These are phyloP conservation scores for Henckelia pumila DNA, from an alignment of 257 asterid species.

Conservation along the genomic window DNA sequence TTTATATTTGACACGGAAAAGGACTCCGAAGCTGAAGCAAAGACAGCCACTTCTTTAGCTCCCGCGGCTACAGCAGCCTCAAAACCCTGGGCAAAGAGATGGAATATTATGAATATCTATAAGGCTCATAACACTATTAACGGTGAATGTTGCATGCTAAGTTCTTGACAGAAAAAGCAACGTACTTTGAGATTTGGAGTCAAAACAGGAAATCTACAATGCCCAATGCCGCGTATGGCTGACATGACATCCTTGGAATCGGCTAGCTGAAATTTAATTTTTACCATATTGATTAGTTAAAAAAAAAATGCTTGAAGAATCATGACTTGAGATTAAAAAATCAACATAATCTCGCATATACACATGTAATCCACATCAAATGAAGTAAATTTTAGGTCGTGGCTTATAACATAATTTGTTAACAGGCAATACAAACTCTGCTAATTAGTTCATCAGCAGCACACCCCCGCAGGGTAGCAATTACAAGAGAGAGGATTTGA, in stretches of 20 bases:
- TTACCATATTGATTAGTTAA: constrained; percentile 16
- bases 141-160: constrained; percentile 1
- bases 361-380: constrained; percentile 3
- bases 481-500: neutral
- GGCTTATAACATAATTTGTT: neutral
- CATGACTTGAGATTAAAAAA: constrained; percentile 5
- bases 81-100: constrained; percentile 58
- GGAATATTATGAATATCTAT: constrained; percentile 2
- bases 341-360: neutral
- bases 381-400: neutral
- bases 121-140: constrained; percentile 3
- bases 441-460: neutral
- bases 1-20: constrained; percentile 78
- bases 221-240: constrained; percentile 57
- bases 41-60: constrained; percentile 90
- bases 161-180: constrained; percentile 8
- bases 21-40: constrained; percentile 94
- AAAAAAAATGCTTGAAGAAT: constrained; percentile 23
- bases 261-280: constrained; percentile 61
- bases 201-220: constrained; percentile 73
- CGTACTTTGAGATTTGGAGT: constrained; percentile 84
- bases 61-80: constrained; percentile 83
- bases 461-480: neutral
- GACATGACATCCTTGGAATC: constrained; percentile 80
- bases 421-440: neutral